Evolutionary conservation across 106 monocot species (phyloP), one percentile per base, ranked within the genome.

Genomic region (Ottelia alismoides): DNA sequence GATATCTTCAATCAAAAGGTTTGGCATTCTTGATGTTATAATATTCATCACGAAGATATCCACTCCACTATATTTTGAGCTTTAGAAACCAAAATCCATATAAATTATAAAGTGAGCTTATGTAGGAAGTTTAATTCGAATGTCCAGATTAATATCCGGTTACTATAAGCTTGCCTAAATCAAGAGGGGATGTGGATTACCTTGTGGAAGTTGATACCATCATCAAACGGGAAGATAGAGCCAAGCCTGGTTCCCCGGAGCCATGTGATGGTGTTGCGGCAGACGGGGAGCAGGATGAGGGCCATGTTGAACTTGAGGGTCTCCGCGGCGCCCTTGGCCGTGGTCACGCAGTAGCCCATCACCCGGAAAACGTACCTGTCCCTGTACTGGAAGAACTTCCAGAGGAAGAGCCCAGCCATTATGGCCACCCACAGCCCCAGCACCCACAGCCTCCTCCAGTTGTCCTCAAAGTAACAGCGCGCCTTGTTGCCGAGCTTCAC

Each of bases 121-220:
- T n/a, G n/a, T n/a, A n/a, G n/a, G n/a, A n/a, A n/a, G n/a, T n/a
- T n/a, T n/a, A n/a, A n/a, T n/a, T n/a, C n/a, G n/a, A n/a, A n/a
- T n/a, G n/a, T n/a, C n/a, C n/a, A n/a, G n/a, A n/a, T n/a, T n/a
- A n/a, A n/a, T n/a, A n/a, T n/a, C n/a, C n/a, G n/a, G n/a, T n/a
- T n/a, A n/a, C n/a, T n/a, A n/a, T n/a, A n/a, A n/a, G n/a, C n/a
- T n/a, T n/a, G n/a, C n/a, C n/a, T n/a, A n/a, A n/a, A n/a, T n/a
- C n/a, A n/a, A n/a, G n/a, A n/a, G n/a, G n/a, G n/a, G n/a, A n/a
- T n/a, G n/a, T 2, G 23, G 3, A 27, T 30, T 31, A 92, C 92
- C 92, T 92, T 92, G 65, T 92, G 92, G 58, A 92, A 92, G 74
- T 92, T 92, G 67, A 92, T 92, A 65, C 83, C 87, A 61, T 92